Evolutionary conservation across 148 eudicot genomes (phyloP).

Genomic region (Tetragonia tetragonoides): DNA sequence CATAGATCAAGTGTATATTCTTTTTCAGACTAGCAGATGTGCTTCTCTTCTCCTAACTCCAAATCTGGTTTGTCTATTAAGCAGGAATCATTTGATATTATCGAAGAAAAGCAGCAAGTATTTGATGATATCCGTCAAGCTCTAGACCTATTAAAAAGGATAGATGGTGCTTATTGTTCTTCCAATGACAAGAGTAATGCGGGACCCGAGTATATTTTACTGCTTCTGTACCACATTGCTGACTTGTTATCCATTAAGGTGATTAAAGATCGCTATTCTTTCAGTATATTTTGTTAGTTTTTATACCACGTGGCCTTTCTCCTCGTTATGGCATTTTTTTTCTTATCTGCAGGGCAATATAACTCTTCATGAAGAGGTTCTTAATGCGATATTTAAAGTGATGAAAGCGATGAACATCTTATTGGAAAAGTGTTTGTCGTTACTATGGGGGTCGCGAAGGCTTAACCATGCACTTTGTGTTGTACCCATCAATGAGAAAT

Average conservation of each 20-base stretch:
- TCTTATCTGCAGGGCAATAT: constrained; percentile 48
- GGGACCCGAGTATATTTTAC: constrained; percentile 44
- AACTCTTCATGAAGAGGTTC: constrained; percentile 50
- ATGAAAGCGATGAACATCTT: constrained; percentile 48
- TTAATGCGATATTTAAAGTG: constrained; percentile 52
- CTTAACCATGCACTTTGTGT: constrained; percentile 83
- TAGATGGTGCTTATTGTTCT: constrained; percentile 30
- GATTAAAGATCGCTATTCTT: constrained; percentile 10
- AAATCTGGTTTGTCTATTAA: constrained; percentile 18
- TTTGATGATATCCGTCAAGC: constrained; percentile 62
- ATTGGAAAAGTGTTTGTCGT: constrained; percentile 44
- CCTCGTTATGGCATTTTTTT: constrained; percentile 18
- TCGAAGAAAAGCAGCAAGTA: constrained; percentile 32
- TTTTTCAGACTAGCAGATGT: constrained; percentile 9
- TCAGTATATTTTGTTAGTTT: not conserved
- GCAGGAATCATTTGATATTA: constrained; percentile 35
- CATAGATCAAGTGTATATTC: not conserved
- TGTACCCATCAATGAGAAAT: constrained; percentile 59
- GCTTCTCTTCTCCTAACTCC: constrained; percentile 3
- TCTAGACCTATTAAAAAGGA: constrained; percentile 45
- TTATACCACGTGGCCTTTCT: not conserved
- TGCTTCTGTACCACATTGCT: constrained; percentile 57
- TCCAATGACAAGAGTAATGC: constrained; percentile 32
- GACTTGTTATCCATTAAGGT: constrained; percentile 87
- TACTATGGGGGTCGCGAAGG: constrained; percentile 78